Conservation (phyloP, 495 filamentous ascomycete genomes). For the Mytilinidion resinicola region DNA sequence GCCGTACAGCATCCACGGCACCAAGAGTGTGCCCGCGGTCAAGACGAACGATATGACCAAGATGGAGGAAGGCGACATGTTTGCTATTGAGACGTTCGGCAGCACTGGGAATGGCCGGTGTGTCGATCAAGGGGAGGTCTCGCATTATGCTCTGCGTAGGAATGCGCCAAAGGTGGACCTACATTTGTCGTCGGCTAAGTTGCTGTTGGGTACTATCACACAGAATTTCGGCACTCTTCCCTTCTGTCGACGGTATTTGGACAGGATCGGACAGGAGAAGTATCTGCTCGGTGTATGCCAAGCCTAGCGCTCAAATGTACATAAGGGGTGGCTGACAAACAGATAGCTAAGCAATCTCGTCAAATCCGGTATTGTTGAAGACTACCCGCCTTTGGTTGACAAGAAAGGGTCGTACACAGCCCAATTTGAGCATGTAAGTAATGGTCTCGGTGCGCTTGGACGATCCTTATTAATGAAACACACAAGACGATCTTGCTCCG, state of each 20-base stretch:
- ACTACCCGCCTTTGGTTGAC: conserved; percentile 83
- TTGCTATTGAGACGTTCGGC: conserved; percentile 62
- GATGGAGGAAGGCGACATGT: conserved; percentile 62
- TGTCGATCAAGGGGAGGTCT: conserved; percentile 35
- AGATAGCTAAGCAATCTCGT: conserved; percentile 80
- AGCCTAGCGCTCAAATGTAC: neutral
- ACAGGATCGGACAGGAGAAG: conserved; percentile 54
- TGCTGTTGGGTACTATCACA: conserved; percentile 54
- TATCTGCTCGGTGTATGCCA: conserved; percentile 52
- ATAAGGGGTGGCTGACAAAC: conserved; percentile 14
- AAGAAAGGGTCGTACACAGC: conserved; percentile 93
- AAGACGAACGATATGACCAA: conserved; percentile 53
- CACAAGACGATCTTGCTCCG: conserved; percentile 75
- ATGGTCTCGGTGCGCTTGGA: conserved; percentile 4
- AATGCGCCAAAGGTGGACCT: conserved; percentile 48
- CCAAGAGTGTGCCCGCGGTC: conserved; percentile 56
- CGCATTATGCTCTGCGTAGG: conserved; percentile 49
- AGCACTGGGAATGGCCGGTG: conserved; percentile 48
- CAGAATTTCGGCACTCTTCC: conserved; percentile 60
- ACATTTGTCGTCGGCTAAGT: conserved; percentile 51
- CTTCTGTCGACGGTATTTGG: conserved; percentile 58
- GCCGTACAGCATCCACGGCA: conserved; percentile 54
- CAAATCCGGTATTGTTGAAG: conserved; percentile 73
- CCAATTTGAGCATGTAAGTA: conserved; percentile 86
- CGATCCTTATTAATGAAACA: conserved; percentile 26